A percentile compares a stretch with the other conserved stretches of the same genome.
These are phyloP conservation scores for Yamadazyma jaroonii DNA, from an alignment of 1,139 yeast species.

Conservation along the genomic window DNA sequence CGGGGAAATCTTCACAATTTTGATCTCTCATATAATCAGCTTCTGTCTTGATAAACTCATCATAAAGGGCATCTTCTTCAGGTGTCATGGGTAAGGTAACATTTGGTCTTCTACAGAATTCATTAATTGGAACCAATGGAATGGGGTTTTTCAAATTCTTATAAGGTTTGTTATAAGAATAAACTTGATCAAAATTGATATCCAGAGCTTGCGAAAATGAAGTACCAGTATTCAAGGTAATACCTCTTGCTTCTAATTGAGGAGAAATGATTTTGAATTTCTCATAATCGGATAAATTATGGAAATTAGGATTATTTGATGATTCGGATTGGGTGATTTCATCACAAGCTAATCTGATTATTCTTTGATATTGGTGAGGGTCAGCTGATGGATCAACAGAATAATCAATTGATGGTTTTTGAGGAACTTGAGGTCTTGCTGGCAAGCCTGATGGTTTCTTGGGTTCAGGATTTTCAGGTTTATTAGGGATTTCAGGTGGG, in stretches of 20 bases:
- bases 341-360: conserved; percentile 31
- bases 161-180: conserved; percentile 39
- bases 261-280: conserved; percentile 33
- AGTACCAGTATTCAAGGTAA: conserved; percentile 18
- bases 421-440: conserved; percentile 7
- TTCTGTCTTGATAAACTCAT: conserved; percentile 49
- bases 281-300: conserved; percentile 26
- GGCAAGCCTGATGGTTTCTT: conserved; percentile 6
- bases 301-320: conserved; percentile 31
- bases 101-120: conserved; percentile 58
- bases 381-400: conserved; percentile 9
- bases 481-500: background rate
- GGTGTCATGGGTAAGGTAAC: conserved; percentile 52
- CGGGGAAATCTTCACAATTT: conserved; percentile 69
- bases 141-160: conserved; percentile 30
- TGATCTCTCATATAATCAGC: conserved; percentile 36
- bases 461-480: background rate
- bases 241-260: conserved; percentile 26
- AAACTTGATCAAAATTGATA: conserved; percentile 39
- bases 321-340: conserved; percentile 33
- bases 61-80: conserved; percentile 53
- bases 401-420: conserved; percentile 22
- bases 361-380: conserved; percentile 11
- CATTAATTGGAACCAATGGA: conserved; percentile 49
- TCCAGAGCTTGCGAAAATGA: conserved; percentile 12